Evolutionary conservation across 148 eudicot species (phyloP).

Genomic region (Oxyria digyna): DNA sequence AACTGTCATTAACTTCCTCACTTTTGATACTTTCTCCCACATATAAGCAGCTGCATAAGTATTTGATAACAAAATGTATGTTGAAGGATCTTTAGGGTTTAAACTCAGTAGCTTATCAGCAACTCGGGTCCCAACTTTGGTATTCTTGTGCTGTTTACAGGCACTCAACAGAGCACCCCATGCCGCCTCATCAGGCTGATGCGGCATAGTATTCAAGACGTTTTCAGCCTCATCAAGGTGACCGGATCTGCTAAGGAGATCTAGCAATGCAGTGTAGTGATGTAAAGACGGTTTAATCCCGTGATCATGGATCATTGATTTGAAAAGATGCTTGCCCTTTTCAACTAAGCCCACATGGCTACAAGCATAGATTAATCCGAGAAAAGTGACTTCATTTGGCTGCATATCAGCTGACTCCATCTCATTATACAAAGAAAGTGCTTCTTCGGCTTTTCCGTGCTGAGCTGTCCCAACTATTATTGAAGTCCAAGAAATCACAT

Average conservation of each 20-base stretch:
- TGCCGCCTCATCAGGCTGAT: conserved; percentile 60
- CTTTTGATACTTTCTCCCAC: conserved; percentile 46
- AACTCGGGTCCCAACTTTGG: conserved; percentile 32
- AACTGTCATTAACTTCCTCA: conserved; percentile 40
- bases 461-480: conserved; percentile 71
- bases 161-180: conserved; percentile 70
- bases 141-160: conserved; percentile 37
- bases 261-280: conserved; percentile 62
- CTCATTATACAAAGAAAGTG: conserved; percentile 43
- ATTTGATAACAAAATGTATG: conserved; percentile 47
- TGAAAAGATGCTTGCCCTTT: conserved; percentile 41
- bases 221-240: conserved; percentile 54
- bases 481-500: conserved; percentile 75
- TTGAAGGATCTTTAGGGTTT: conserved; percentile 46
- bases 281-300: conserved; percentile 48
- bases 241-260: conserved; percentile 59
- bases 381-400: conserved; percentile 64
- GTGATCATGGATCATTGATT: conserved; percentile 41
- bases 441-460: conserved; percentile 58
- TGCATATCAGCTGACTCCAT: conserved; percentile 41
- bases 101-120: conserved; percentile 39
- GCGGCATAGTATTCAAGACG: conserved; percentile 51
- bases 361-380: conserved; percentile 64
- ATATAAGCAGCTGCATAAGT: conserved; percentile 45
- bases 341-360: conserved; percentile 66